Percentiles rank a stretch among this genome's conserved stretches.
Evolutionary conservation across 352 stramenopile genomes (phyloP).

Genomic region (Aphanomyces cochlioides): DNA sequence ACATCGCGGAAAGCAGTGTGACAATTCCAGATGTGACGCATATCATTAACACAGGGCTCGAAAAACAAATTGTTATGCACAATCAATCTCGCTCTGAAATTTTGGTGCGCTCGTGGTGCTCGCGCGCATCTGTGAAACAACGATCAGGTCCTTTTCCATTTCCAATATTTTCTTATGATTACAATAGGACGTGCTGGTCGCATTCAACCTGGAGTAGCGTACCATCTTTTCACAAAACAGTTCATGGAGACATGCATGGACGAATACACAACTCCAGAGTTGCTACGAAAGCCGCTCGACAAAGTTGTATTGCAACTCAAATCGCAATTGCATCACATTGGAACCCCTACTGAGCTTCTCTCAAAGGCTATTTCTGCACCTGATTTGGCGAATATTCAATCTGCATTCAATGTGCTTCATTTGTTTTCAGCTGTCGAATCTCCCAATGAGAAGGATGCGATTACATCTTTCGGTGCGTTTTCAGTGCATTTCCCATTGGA

Average conservation of each 20-base stretch:
- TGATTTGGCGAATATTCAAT: constrained; percentile 60
- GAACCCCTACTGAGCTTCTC: constrained; percentile 62
- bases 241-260: constrained; percentile 68
- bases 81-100: constrained; percentile 67
- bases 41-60: constrained; percentile 81
- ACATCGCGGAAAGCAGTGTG: constrained; percentile 96
- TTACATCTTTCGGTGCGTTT: constrained; percentile 76
- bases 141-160: constrained; percentile 40
- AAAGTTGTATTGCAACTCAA: constrained; percentile 78
- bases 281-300: constrained; percentile 77
- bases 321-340: constrained; percentile 63
- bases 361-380: constrained; percentile 63
- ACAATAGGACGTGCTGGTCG: constrained; percentile 83
- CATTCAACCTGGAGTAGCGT: constrained; percentile 88
- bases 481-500: constrained; percentile 73
- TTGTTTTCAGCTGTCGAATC: constrained; percentile 67
- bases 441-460: constrained; percentile 45
- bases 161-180: not conserved
- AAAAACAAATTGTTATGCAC: constrained; percentile 83
- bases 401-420: constrained; percentile 72
- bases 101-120: constrained; percentile 90
- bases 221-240: constrained; percentile 80
- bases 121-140: constrained; percentile 85
- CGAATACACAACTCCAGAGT: constrained; percentile 76
- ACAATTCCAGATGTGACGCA: constrained; percentile 93